Evolutionary conservation across 106 monocot genomes (phyloP).

Genomic region (Chionographis japonica): DNA sequence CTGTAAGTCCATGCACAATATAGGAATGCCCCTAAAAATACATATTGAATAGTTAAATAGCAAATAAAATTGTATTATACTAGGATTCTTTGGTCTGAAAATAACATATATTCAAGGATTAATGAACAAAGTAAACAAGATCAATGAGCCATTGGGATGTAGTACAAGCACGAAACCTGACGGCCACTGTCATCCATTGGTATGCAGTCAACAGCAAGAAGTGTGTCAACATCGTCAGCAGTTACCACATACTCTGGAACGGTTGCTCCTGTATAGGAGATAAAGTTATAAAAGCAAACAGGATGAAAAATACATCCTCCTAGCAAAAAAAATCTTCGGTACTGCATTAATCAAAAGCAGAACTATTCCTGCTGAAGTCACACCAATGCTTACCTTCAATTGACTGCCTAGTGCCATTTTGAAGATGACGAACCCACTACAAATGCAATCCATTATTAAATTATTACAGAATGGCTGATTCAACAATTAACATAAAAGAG

Average conservation of each 20-base stretch:
- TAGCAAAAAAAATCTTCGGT: background rate
- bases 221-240: conserved; percentile 88
- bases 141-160: background rate
- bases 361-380: background rate
- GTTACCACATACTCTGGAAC: conserved; percentile 83
- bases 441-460: conserved; percentile 15
- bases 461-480: background rate
- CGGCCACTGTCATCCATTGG: conserved; percentile 82
- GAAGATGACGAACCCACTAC: conserved; percentile 85
- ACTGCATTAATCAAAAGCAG: background rate
- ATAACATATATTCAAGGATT: background rate
- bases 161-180: conserved; percentile 46
- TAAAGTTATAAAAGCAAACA: conserved; percentile 2
- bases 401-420: conserved; percentile 73
- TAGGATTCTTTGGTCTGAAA: background rate
- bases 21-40: background rate
- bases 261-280: conserved; percentile 55
- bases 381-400: conserved; percentile 56
- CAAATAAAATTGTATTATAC: background rate
- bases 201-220: conserved; percentile 82
- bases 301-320: background rate
- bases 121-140: too few species aligned
- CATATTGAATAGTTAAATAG: background rate
- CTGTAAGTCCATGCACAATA: background rate
- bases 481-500: background rate